Base-by-base conservation (phyloP, 305 asterid genomes). In the Fraxinus sp. region DNA sequence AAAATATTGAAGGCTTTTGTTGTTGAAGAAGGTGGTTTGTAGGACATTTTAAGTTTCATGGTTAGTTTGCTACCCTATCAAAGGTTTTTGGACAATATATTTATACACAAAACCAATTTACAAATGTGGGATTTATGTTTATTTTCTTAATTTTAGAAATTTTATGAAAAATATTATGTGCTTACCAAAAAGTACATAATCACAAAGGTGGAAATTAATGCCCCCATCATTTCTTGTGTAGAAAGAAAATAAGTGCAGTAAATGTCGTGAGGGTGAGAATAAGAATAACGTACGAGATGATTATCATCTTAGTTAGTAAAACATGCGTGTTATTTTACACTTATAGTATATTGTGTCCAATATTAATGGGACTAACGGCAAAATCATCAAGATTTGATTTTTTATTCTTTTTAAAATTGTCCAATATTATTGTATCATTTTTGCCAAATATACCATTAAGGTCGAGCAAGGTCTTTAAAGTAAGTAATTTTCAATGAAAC, bases 1-100 rank as follows among this genome's bases (percentile, higher is more conserved):
- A 86, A 83, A 2, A 90, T 78, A 35, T 57, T 80, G 78, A 77
- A 44, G 82, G 72, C 24, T 52, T 82, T 77, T 66, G 70, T 44
- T 44, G 81, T 49, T 33, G 46, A 30, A 70, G 75, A 30, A 30
- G 41, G 41, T 70, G 75, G 41, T 28, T 14, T 70, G 33, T 64
- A 8, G 11, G 75, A 30, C 75, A 70, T 70, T 32, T 70, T 70
- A 14, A 4, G 20, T 30, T 70, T 70, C 41, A 70, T 70, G 75
- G 20, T 30, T 28, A 5, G 20, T 70, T 37, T 70, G n/a, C 75
- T 30, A 28, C 3, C n/a, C 16, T 14, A 70, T 70, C 75, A 30
- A 30, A 70, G 75, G 75, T 28, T 70, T 70, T 70, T 70, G 75
- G 75, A 70, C 10, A 13, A 30, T 10, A 30, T 70, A 70, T 70